Percentiles rank a stretch among this genome's conserved stretches.
Conservation (phyloP, 2,329 filamentous ascomycete genomes). For the Aspergillus melleus region DNA sequence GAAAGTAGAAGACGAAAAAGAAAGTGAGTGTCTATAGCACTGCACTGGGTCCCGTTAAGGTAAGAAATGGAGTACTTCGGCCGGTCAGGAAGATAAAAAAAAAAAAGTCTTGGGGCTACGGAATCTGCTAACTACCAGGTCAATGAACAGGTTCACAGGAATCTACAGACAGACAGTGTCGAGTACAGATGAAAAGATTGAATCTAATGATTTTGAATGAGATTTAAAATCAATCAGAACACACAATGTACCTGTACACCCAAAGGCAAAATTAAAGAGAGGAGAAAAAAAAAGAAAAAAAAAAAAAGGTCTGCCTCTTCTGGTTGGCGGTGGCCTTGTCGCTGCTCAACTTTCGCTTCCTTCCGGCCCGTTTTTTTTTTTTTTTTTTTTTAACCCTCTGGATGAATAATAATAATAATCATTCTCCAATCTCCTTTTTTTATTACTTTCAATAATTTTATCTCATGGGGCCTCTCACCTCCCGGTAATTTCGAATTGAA, state of each 20-base stretch:
- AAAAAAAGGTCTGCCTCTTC: slow-evolving; percentile 11
- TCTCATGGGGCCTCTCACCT: too few species aligned
- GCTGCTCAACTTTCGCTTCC: slow-evolving; percentile 18
- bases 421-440: too few species aligned
- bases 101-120: not conserved
- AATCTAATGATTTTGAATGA: too few species aligned
- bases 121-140: too few species aligned
- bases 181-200: not conserved
- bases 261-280: not conserved
- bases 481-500: too few species aligned
- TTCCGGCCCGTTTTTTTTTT: slow-evolving; percentile 16
- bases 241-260: too few species aligned
- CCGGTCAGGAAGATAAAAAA: not conserved
- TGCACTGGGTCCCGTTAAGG: not conserved
- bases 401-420: not conserved
- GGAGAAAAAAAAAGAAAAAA: not conserved
- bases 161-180: not conserved
- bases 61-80: not conserved
- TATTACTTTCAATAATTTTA: too few species aligned
- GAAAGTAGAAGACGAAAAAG: slow-evolving; percentile 1
- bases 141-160: not conserved
- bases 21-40: not conserved
- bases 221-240: too few species aligned
- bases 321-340: slow-evolving; percentile 16
- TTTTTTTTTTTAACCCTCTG: not conserved